These are phyloP conservation scores for Malassezia nana DNA, from an alignment of 1,284 basidiomycete genomes.

Conservation along the genomic window DNA sequence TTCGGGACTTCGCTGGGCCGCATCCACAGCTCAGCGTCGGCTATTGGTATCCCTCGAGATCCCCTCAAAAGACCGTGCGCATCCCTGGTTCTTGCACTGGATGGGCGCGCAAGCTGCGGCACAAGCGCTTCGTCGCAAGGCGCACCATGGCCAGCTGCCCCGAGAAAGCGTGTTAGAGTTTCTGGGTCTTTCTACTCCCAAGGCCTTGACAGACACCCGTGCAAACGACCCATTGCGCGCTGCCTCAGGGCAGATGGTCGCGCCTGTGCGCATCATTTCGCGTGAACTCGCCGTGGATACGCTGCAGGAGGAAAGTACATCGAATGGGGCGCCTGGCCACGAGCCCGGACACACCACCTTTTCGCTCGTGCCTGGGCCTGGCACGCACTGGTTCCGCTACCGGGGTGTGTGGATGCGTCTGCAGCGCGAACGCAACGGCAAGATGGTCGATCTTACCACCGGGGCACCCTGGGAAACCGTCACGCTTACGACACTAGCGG, in stretches of 20 bases:
- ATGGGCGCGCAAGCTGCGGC: slow-evolving; percentile 59
- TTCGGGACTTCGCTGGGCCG: slow-evolving; percentile 58
- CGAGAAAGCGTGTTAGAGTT: slow-evolving; percentile 35
- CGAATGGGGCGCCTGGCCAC: slow-evolving; percentile 19
- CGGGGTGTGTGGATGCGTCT: slow-evolving; percentile 79
- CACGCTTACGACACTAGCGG: slow-evolving; percentile 80
- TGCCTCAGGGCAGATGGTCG: slow-evolving; percentile 44
- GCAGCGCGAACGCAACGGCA: slow-evolving; percentile 70
- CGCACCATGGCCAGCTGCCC: slow-evolving; percentile 26
- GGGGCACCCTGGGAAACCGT: slow-evolving; percentile 96
- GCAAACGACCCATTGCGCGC: slow-evolving; percentile 46
- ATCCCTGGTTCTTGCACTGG: slow-evolving; percentile 96
- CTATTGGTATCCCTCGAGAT: slow-evolving; percentile 93
- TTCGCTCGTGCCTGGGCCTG: slow-evolving; percentile 87
- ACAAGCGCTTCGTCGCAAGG: slow-evolving; percentile 35
- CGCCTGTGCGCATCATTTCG: slow-evolving; percentile 47
- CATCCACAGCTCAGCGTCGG: slow-evolving; percentile 69
- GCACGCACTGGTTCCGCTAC: slow-evolving; percentile 86
- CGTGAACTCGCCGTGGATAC: slow-evolving; percentile 95
- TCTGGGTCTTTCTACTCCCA: slow-evolving; percentile 23
- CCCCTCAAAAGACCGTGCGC: slow-evolving; percentile 84
- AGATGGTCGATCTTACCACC: slow-evolving; percentile 75
- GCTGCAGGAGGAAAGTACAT: slow-evolving; percentile 17
- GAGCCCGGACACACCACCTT: slow-evolving; percentile 54
- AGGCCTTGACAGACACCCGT: slow-evolving; percentile 3